Base-by-base conservation (phyloP, 345 rosid species). In the Abelmoschus esculentus region DNA sequence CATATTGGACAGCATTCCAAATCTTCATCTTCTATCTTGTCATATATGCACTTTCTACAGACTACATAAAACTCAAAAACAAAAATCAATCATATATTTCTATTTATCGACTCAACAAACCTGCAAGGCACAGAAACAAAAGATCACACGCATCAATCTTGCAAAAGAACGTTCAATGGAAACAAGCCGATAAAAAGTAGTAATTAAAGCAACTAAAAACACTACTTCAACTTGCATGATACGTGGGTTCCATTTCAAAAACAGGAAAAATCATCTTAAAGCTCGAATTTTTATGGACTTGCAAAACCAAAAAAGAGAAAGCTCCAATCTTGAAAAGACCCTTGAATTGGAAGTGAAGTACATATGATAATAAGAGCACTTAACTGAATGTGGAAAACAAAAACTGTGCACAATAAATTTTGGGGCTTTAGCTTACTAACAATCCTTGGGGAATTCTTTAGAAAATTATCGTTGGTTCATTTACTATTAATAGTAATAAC, bases 1-100 rank as follows among this genome's bases (percentile, higher is more conserved):
- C 98, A 93, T 67, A 86, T 81, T 8, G 98, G 98, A 70, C 98
- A 93, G 74, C 73, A 53, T 73, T 91, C 96, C 61, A 86, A 61
- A 68, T 85, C 98, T 58, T 91, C 97, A 53, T 89, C 95, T 18
- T 82, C 72, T 75, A 93, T 83, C 83, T 87, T 90, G 69, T 79
- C 80, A 72, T 84, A 83, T 61, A 93, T 91, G 83, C 98, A 93
- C 73, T 86, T 88, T 70, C 98, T 89, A 83, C 98, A 93, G 79
- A 93, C 96, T 93, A 81, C 74, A 78, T 62, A 65, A 55, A 68
- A 18, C 53, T 67, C 44, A 15, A 61, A 47, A 58, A 29, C 18
- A 19, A 17, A 58, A 71, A 44, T 9, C 22, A 1, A 57, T 69
- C 36, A 56, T 66, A 66, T 14, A 28, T 28, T 28, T 66, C 57